These are phyloP conservation scores for Chaetomiaceae sp. DNA, from an alignment of 2,329 filamentous ascomycete species.

Conservation along the genomic window DNA sequence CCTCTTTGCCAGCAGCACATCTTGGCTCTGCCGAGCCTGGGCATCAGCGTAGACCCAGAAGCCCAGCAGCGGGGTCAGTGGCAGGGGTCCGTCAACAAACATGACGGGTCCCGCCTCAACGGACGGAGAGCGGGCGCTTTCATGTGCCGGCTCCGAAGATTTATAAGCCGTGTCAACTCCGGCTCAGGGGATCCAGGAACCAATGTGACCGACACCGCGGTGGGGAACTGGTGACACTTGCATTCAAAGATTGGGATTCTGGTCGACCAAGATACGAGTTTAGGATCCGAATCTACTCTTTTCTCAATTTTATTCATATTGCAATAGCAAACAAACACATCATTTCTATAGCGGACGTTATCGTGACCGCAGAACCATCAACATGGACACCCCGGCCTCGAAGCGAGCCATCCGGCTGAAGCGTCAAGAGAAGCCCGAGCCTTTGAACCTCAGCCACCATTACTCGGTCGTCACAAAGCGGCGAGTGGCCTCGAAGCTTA, in stretches of 20 bases:
- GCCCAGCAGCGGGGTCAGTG: slow-evolving; percentile 8
- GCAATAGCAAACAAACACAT: no score
- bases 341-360: no score
- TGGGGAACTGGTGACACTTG: background rate
- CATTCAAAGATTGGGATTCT: background rate
- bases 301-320: no score
- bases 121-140: background rate
- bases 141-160: slow-evolving; percentile 1
- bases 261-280: no score
- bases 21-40: no score
- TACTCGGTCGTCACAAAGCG: slow-evolving; percentile 65
- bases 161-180: slow-evolving; percentile 4
- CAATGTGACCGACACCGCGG: background rate
- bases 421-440: slow-evolving; percentile 36
- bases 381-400: background rate
- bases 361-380: slow-evolving; percentile 7
- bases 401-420: background rate
- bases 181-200: background rate
- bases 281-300: no score
- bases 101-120: no score
- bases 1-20: no score
- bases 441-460: slow-evolving; percentile 74
- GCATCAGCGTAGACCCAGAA: no score
- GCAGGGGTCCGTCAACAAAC: background rate
- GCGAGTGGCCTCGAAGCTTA: slow-evolving; percentile 62